Percentiles rank a stretch among this genome's conserved stretches.
Evolutionary conservation across 257 asterid genomes (phyloP).

Genomic region (Solanum microdontum): DNA sequence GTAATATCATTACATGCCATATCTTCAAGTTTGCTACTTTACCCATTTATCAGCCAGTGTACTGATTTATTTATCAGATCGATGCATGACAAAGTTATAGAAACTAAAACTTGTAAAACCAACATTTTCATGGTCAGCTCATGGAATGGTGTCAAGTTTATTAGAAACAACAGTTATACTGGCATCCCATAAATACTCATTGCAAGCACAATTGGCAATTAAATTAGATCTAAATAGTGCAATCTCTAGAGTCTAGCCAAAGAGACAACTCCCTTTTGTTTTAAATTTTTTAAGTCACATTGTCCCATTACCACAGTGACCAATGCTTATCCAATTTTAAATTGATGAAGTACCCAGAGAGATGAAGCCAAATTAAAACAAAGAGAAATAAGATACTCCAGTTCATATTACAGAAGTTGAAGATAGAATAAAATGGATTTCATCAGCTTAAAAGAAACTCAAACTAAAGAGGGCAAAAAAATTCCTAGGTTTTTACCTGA

Average conservation of each 20-base stretch:
- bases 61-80: not conserved
- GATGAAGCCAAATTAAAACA: not conserved
- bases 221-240: not conserved
- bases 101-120: not conserved
- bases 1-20: not conserved
- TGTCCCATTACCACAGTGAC: not conserved
- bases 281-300: not conserved
- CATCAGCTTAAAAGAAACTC: not conserved
- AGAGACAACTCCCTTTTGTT: not conserved
- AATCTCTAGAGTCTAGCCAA: not conserved
- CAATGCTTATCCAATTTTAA: not conserved
- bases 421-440: not conserved
- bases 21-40: not conserved
- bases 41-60: not conserved
- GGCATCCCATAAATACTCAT: not conserved
- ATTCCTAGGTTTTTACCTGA: slow-evolving; percentile 44
- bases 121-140: not conserved
- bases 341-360: not conserved
- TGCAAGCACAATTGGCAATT: not conserved
- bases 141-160: not conserved
- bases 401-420: not conserved
- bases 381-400: not conserved
- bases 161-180: not conserved
- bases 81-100: not conserved
- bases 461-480: not conserved